These are phyloP conservation scores for Pistacia integerrima DNA, from an alignment of 345 rosid species.

Conservation along the genomic window DNA sequence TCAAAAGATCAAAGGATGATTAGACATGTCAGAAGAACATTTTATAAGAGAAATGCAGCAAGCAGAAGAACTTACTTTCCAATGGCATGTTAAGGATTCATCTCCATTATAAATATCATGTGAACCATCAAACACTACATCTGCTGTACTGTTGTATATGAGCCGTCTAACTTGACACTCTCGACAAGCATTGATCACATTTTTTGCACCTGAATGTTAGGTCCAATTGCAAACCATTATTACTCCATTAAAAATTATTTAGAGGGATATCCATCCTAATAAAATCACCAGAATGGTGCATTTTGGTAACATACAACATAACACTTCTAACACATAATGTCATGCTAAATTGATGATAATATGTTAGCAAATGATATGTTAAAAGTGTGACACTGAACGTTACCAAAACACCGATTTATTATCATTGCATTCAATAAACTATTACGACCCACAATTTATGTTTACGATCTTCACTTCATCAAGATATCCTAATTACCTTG, in stretches of 20 bases:
- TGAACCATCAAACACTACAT: slow-evolving; percentile 83
- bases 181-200: slow-evolving; percentile 74
- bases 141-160: slow-evolving; percentile 81
- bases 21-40: slow-evolving; percentile 1
- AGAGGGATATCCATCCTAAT: no score
- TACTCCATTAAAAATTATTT: neutral
- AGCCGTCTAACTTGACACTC: slow-evolving; percentile 80
- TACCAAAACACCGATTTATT: no score
- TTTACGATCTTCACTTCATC: neutral
- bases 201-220: slow-evolving; percentile 63
- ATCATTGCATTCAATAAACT: no score
- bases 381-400: no score
- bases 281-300: no score
- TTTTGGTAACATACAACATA: no score
- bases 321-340: no score
- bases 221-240: neutral
- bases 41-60: slow-evolving; percentile 11
- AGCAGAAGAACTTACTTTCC: slow-evolving; percentile 50
- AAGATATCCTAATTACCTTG: slow-evolving; percentile 54
- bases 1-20: slow-evolving; percentile 25
- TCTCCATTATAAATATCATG: slow-evolving; percentile 61
- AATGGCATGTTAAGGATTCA: slow-evolving; percentile 61
- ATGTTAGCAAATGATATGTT: no score
- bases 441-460: neutral
- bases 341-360: no score